Evolutionary conservation across 2,329 filamentous ascomycete species (phyloP), one percentile per base, ranked within the genome.

Genomic region (Epichloe scottii): DNA sequence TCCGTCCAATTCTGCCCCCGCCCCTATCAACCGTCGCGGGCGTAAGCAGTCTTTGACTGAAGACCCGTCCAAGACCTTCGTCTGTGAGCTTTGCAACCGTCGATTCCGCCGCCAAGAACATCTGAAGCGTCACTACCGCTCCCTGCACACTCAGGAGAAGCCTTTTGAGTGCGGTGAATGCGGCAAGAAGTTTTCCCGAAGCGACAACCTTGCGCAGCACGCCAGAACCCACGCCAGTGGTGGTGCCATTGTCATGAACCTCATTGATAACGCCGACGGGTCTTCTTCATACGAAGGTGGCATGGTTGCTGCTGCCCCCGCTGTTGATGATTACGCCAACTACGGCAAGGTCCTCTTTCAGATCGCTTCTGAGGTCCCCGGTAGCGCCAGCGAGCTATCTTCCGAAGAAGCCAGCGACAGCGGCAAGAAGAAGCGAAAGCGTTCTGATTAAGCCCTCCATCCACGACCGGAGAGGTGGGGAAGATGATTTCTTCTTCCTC

Each of bases 41-140:
- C 90, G 93, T 70, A 98, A 98, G 82, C 93, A 98, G 73, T 97
- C 93, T 1, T 72, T 97, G 60, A 97, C 93, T 5, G 93, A 97
- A 64, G 93, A 98, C 63, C 93, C 93, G 1, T 94, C 89, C 63
- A 98, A 98, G 83, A 96, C 90, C 0, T 98, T 97, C 57, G 88
- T 95, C 54, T 98, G 93, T 73, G 89, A 90, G 51, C 79, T 96
- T 21, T 98, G 93, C 83, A 91, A 89, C 63, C 89, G 93, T 57
- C 88, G 93, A 55, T 98, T 98, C 85, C 87, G 93, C 56, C 88
- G 93, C 56, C 93, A 98, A 71, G 93, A 98, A 70, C 93, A 98
- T 65, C 81, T 98, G 54, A 98, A 98, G 82, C 87, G 93, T 56
- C 93, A 98, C 76, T 95, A 95, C 77, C 85, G 93, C 60, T 97